Evolutionary conservation across 2,329 filamentous ascomycete genomes (phyloP).

Genomic region (Aureobasidium musti): DNA sequence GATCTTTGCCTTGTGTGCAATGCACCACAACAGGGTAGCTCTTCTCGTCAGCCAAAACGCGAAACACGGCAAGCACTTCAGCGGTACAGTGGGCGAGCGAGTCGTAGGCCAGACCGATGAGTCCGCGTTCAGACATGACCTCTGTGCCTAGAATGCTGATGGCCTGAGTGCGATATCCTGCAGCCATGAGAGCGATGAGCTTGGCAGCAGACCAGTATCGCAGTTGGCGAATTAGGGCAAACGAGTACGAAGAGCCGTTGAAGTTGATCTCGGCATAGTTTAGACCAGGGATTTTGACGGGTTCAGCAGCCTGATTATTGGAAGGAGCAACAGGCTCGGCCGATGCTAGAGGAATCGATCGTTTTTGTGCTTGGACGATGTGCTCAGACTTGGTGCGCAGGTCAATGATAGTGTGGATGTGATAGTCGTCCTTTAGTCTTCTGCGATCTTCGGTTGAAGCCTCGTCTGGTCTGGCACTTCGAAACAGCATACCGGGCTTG

Average conservation of each 20-base stretch:
- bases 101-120: constrained; percentile 68
- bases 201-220: constrained; percentile 67
- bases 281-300: constrained; percentile 64
- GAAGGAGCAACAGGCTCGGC: constrained; percentile 50
- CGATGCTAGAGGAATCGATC: constrained; percentile 50
- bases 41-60: constrained; percentile 50
- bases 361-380: constrained; percentile 65
- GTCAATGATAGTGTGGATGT: constrained; percentile 74
- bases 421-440: constrained; percentile 60
- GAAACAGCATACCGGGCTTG: constrained; percentile 52
- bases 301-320: constrained; percentile 56
- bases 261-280: constrained; percentile 69
- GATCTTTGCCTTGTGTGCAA: constrained; percentile 88
- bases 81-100: constrained; percentile 67
- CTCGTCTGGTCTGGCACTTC: constrained; percentile 72
- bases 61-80: constrained; percentile 61
- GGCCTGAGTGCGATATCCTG: constrained; percentile 68
- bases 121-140: constrained; percentile 71
- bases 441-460: constrained; percentile 66
- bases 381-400: constrained; percentile 78
- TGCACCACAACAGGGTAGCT: constrained; percentile 71
- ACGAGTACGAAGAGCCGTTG: constrained; percentile 71
- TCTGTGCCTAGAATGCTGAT: constrained; percentile 68
- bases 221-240: constrained; percentile 66
- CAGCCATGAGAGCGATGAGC: constrained; percentile 62